Evolutionary conservation across 805 yeast species (phyloP), one percentile per base, ranked within the genome.

Genomic region (Ogataea chonburiensis): DNA sequence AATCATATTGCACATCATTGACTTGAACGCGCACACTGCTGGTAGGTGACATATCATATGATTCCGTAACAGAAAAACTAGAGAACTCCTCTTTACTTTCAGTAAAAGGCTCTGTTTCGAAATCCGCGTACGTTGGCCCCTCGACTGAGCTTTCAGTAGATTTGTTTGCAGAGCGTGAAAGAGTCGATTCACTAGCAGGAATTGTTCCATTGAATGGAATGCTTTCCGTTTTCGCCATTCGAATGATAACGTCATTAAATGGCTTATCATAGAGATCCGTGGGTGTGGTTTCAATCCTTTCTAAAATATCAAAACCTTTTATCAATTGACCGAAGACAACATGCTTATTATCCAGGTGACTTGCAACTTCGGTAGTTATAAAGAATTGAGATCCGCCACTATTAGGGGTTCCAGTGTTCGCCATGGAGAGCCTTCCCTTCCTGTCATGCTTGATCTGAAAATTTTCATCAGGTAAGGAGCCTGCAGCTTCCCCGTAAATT

Each of bases 291-390:
- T 83, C 88, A 43, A 86, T 68, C 46, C 68, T 57, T 25, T 74
- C 72, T 27, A 86, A 70, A 5, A 81, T 71, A 15, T 80, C 82
- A 40, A 73, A 61, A 5, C 93, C 93, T 24, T 76, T 79, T 10
- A 73, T 53, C 30, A 85, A 79, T 62, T 83, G 87, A 30, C 93
- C 94, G 56, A 85, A 84, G 2, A 81, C 89, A 48, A 84, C 91
- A 60, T 82, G 82, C 6, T 62, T 59, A 15, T 78, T 79, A 58
- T 81, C 75, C 47, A 81, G 67, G 70, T 74, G 70, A 31, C 67
- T 56, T 3, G 58, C 49, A 15, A 75, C 71, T 10, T 63, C 53
- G 2, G 84, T 72, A 27, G 86, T 79, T 53, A 84, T 79, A 53
- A 79, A 79, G 52, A 81, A 82, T 52, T 79, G 86, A 9, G 85